These are phyloP conservation scores for Cercophora newfieldiana DNA, from an alignment of 495 filamentous ascomycete species.

Conservation along the genomic window DNA sequence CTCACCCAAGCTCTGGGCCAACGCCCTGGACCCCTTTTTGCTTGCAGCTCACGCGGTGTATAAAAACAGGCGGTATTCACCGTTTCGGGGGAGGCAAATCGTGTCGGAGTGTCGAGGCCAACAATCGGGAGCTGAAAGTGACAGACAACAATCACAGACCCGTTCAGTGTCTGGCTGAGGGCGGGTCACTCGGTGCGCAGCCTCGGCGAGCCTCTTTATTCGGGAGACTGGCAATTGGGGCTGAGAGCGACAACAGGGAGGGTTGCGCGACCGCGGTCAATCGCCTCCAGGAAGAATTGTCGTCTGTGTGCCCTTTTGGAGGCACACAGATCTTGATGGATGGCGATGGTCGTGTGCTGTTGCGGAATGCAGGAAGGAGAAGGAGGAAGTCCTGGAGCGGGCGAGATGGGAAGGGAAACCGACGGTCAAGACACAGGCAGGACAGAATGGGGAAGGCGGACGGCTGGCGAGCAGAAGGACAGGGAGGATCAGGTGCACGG, in stretches of 20 bases:
- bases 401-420: conserved; percentile 12
- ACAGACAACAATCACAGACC: not conserved
- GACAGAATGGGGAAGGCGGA: conserved; percentile 9
- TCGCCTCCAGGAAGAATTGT: conserved; percentile 30
- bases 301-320: conserved; percentile 31
- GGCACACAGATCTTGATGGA: conserved; percentile 28
- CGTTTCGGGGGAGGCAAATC: not conserved
- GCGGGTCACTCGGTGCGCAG: not conserved
- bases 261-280: conserved; percentile 18
- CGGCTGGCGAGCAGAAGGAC: conserved; percentile 8
- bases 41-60: not conserved
- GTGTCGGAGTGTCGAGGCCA: not conserved
- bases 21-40: conserved; percentile 5
- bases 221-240: not conserved
- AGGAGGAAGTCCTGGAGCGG: conserved; percentile 26
- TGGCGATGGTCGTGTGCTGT: conserved; percentile 32
- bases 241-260: conserved; percentile 5
- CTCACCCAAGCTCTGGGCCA: conserved; percentile 12
- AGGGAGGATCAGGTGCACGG: conserved; percentile 20
- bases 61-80: not conserved
- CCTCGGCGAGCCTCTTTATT: conserved; percentile 1
- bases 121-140: not conserved
- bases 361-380: conserved; percentile 27
- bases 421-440: conserved; percentile 6
- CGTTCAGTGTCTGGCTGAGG: not conserved